These are phyloP conservation scores for Dalbergia cochinchinensis DNA, from an alignment of 306 rosid genomes.

Conservation along the genomic window DNA sequence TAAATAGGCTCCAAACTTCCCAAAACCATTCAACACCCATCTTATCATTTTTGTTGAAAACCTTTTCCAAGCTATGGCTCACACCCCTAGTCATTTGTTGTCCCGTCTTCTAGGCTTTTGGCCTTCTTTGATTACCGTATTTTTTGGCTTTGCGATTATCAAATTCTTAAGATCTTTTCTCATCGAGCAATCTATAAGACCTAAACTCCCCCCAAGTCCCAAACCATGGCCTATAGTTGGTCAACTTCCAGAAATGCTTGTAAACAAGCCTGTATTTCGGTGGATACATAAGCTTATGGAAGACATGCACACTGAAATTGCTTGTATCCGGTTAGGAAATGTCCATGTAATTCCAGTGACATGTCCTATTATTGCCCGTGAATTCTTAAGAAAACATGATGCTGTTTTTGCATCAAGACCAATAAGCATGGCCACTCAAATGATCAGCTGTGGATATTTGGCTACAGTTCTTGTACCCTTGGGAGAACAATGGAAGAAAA, in stretches of 20 bases:
- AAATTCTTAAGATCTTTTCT: no score
- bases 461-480: not conserved
- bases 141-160: no score
- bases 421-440: not conserved
- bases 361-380: not conserved
- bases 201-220: not conserved
- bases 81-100: no score
- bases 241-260: not conserved
- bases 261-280: not conserved
- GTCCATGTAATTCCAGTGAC: not conserved
- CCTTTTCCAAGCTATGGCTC: no score
- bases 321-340: not conserved
- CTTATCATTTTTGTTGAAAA: no score
- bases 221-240: constrained; percentile 6
- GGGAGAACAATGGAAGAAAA: not conserved
- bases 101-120: no score
- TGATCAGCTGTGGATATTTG: not conserved
- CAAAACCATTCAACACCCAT: no score
- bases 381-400: not conserved
- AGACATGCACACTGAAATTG: not conserved
- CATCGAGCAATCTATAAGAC: no score
- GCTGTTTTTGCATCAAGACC: not conserved
- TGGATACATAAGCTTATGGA: not conserved
- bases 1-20: no score
- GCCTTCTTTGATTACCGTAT: no score